These are phyloP conservation scores for Termitomyces sp. DNA, from an alignment of 768 basidiomycete species.

Conservation along the genomic window DNA sequence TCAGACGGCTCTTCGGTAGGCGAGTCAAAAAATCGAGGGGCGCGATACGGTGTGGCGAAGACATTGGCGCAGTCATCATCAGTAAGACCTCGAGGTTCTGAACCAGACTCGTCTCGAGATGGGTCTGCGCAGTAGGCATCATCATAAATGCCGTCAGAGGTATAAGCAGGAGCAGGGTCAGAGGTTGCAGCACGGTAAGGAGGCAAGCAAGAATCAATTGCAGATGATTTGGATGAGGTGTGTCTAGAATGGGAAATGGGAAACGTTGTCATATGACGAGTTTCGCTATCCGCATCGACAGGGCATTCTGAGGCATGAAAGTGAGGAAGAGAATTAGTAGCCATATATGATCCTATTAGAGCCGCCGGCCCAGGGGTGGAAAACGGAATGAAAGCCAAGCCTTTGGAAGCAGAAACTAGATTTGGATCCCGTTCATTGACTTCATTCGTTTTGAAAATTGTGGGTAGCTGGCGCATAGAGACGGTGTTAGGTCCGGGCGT, in stretches of 20 bases:
- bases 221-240: not conserved
- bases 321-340: not conserved
- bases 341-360: not conserved
- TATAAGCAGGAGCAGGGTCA: constrained; percentile 14
- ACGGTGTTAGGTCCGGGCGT: not conserved
- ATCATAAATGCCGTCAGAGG: constrained; percentile 14
- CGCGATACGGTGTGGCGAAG: constrained; percentile 39
- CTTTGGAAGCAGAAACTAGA: not conserved
- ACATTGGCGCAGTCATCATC: constrained; percentile 14
- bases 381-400: constrained; percentile 11
- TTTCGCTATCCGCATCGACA: not conserved
- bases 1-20: constrained; percentile 45
- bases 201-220: constrained; percentile 6
- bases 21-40: constrained; percentile 45
- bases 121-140: constrained; percentile 10
- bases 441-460: not conserved
- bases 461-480: not conserved
- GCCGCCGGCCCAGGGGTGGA: constrained; percentile 16
- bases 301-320: not conserved
- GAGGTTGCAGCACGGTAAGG: constrained; percentile 7
- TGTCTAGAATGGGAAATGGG: not conserved
- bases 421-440: not conserved
- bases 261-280: not conserved
- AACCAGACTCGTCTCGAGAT: constrained; percentile 12
- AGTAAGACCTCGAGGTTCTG: constrained; percentile 10